Conservation (phyloP, 208 protist species). For the Acanthamoeba rhysodes region DNA sequence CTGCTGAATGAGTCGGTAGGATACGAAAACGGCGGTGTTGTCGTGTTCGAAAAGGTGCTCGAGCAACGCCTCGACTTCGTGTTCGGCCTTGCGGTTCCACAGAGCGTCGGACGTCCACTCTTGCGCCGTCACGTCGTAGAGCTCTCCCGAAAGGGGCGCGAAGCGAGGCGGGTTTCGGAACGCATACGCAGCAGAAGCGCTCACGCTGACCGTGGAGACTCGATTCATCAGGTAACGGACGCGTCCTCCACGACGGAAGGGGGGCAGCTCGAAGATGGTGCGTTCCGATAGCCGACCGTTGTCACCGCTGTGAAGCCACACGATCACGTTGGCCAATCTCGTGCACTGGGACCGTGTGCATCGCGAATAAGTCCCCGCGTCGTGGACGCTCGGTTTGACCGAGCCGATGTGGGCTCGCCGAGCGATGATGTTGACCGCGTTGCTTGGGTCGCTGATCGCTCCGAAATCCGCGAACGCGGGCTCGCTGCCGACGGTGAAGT, state of each 20-base stretch:
- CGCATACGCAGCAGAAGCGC: not conserved
- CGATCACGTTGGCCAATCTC: not conserved
- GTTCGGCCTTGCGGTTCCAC: not conserved
- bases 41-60: constrained; percentile 41
- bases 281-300: not conserved
- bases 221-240: constrained; percentile 52
- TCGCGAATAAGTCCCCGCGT: not conserved
- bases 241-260: not conserved
- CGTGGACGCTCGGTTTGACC: constrained; percentile 9
- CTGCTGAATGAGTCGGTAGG: constrained; percentile 40
- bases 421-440: constrained; percentile 17
- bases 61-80: constrained; percentile 33
- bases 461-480: not conserved
- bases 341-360: not conserved
- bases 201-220: constrained; percentile 48
- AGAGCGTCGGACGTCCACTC: not conserved
- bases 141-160: not conserved
- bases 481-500: not conserved
- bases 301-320: constrained; percentile 46
- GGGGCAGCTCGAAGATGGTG: constrained; percentile 72
- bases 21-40: constrained; percentile 19
- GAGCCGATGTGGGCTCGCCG: constrained; percentile 33
- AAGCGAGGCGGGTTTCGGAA: constrained; percentile 78
- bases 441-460: not conserved
- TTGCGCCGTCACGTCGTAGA: not conserved